Percentiles rank a stretch among this genome's conserved stretches.
These are phyloP conservation scores for Phylloporus sp. DNA, from an alignment of 768 basidiomycete species.

Conservation along the genomic window DNA sequence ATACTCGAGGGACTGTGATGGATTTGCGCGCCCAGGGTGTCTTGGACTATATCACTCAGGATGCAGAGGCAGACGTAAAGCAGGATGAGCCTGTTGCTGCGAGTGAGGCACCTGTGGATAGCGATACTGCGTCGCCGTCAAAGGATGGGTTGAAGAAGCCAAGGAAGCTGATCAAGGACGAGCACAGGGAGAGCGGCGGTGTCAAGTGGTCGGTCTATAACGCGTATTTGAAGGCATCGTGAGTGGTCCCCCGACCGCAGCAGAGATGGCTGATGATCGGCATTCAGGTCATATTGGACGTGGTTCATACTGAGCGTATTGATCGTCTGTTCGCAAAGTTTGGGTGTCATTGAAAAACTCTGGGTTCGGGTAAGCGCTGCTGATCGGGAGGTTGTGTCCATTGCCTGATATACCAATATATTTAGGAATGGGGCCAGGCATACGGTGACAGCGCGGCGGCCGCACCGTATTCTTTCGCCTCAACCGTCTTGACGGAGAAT, in stretches of 20 bases:
- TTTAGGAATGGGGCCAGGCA: slow-evolving; percentile 28
- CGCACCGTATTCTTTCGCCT: slow-evolving; percentile 16
- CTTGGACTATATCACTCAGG: slow-evolving; percentile 55
- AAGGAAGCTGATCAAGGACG: slow-evolving; percentile 72
- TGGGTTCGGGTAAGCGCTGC: slow-evolving; percentile 25
- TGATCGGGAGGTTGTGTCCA: not conserved
- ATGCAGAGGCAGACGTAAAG: slow-evolving; percentile 43
- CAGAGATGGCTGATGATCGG: not conserved
- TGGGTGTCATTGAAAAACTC: slow-evolving; percentile 28
- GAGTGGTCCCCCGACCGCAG: slow-evolving; percentile 2
- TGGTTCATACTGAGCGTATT: slow-evolving; percentile 21
- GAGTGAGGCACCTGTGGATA: slow-evolving; percentile 11
- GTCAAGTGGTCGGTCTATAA: slow-evolving; percentile 76
- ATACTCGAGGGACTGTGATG: slow-evolving; percentile 62
- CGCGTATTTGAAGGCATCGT: slow-evolving; percentile 70
- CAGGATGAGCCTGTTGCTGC: slow-evolving; percentile 37
- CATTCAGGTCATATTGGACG: slow-evolving; percentile 29
- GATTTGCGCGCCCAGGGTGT: slow-evolving; percentile 59
- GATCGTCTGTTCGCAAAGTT: slow-evolving; percentile 21
- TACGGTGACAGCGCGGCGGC: slow-evolving; percentile 11
- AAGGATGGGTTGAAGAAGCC: slow-evolving; percentile 47
- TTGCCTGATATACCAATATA: not conserved
- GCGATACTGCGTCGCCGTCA: not conserved
- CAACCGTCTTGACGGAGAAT: slow-evolving; percentile 24
- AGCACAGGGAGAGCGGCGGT: slow-evolving; percentile 72